Evolutionary conservation across 2,329 filamentous ascomycete species (phyloP).

Genomic region (Metarhizium guizhouense): DNA sequence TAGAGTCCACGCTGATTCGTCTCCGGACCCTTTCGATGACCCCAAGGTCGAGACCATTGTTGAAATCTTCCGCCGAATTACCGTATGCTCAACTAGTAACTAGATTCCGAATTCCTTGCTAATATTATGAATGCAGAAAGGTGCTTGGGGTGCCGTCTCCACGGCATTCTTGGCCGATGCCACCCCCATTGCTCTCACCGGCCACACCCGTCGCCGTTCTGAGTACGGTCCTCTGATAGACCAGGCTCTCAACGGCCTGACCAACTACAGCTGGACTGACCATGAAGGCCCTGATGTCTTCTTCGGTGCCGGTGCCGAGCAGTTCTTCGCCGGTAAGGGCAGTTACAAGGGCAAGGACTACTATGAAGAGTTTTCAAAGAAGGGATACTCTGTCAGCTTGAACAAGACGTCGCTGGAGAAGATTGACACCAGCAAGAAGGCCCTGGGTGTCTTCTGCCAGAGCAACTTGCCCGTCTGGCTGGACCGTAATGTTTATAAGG

Average conservation of each 20-base stretch:
- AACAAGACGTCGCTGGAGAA: constrained; percentile 64
- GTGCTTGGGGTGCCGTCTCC: constrained; percentile 57
- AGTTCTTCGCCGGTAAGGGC: constrained; percentile 58
- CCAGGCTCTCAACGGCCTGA: constrained; percentile 64
- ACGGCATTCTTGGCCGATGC: constrained; percentile 79
- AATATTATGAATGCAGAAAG: constrained; percentile 25
- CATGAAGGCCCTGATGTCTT: constrained; percentile 70
- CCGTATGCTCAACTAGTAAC: constrained; percentile 35
- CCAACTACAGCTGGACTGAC: constrained; percentile 74
- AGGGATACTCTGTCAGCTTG: constrained; percentile 60
- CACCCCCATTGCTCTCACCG: constrained; percentile 65
- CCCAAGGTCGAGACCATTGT: constrained; percentile 81
- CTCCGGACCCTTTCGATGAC: constrained; percentile 64
- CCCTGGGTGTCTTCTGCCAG: constrained; percentile 70
- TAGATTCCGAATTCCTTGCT: neutral
- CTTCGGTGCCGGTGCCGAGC: constrained; percentile 75
- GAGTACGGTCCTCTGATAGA: constrained; percentile 67
- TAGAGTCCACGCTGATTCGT: constrained; percentile 68
- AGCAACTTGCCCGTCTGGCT: constrained; percentile 77
- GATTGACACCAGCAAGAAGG: constrained; percentile 48
- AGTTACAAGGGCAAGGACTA: constrained; percentile 68
- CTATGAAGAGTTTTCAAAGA: constrained; percentile 66
- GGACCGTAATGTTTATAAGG: constrained; percentile 70
- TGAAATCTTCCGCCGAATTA: constrained; percentile 65
- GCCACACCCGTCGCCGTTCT: constrained; percentile 62